Evolutionary conservation across 176 grass and related monocot species (phyloP).

Genomic region (Oryza glumipatula): DNA sequence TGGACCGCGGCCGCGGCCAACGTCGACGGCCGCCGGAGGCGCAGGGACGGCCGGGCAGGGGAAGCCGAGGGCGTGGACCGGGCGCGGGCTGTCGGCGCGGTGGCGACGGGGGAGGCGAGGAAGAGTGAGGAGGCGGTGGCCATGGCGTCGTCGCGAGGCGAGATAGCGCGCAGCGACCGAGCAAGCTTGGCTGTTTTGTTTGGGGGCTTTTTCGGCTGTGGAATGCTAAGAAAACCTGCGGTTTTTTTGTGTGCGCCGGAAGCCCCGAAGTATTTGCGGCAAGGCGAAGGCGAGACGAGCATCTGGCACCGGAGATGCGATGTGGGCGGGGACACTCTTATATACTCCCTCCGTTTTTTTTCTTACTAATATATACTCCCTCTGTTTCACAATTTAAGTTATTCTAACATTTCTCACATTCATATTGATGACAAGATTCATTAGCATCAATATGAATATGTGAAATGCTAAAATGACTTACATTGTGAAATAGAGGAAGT

Average conservation of each 20-base stretch:
- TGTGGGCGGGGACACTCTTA: background rate
- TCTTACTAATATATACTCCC: no score
- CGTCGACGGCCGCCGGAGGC: conserved; percentile 10
- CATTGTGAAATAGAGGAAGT: no score
- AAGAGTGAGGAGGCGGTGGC: conserved; percentile 57
- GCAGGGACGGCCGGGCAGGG: conserved; percentile 20
- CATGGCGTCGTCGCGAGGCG: conserved; percentile 53
- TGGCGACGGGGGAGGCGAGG: conserved; percentile 53
- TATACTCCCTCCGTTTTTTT: no score
- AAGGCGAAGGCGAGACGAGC: background rate
- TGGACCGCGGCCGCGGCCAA: conserved; percentile 54
- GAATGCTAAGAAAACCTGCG: background rate
- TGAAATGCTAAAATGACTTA: no score
- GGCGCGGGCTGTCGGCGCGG: conserved; percentile 26
- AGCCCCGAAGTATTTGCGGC: conserved; percentile 38
- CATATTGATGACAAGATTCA: no score
- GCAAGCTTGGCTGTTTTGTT: background rate
- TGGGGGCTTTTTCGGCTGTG: background rate
- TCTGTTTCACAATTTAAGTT: no score
- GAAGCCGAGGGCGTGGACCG: background rate
- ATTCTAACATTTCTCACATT: no score
- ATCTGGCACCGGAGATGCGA: conserved; percentile 37
- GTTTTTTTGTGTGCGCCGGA: conserved; percentile 39
- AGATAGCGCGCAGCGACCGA: conserved; percentile 38
- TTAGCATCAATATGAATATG: no score